Evolutionary conservation across 2,329 filamentous ascomycete genomes (phyloP), one percentile per base, ranked within the genome.

Genomic region (Aspergillus ibericus): DNA sequence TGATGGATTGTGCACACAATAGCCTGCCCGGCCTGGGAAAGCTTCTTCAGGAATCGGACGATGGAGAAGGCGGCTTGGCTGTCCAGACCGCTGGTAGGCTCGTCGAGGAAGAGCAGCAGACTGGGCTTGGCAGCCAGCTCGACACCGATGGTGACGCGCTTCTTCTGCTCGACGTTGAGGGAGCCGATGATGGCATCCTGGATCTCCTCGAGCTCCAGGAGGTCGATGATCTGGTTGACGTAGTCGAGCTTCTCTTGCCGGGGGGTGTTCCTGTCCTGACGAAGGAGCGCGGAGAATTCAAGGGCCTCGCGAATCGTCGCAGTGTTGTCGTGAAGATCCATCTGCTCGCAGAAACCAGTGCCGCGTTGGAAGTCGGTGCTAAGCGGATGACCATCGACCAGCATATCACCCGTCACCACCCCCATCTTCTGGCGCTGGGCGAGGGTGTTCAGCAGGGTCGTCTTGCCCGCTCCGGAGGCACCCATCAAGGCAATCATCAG

Each of bases 401-500:
- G 79, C 82, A 91, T 88, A 49, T 88, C 83, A 12, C 89, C 89
- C n/a, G 77, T 75, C 2, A 89, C 80, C 10, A 88, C 81, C 57
- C 88, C 87, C 55, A 80, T 81, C 15, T 79, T 86, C 70, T 92
- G 88, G 2, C 91, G 84, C 68, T 93, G 89, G 0, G 90, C 87
- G 1, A 90, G 76, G 0, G 89, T 91, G 72, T 95, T 92, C 16
- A 96, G 80, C 0, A 96, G 78, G 0, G 91, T 95, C 0, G 90
- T 93, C 76, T 96, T 96, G 12, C 91, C 92, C 8, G 92, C 91
- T 44, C 90, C 90, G 4, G 86, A 91, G 1, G 89, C 89, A 55
- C 92, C 92, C 81, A 95, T 91, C 1, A 96, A 78, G 0, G 91
- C 91, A 44, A 91, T 86, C 83, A 96, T 87, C 16, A 89, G 76